Conservation (phyloP, 192 early-diverging fungal species). For the Irineochytrium annulatum region DNA sequence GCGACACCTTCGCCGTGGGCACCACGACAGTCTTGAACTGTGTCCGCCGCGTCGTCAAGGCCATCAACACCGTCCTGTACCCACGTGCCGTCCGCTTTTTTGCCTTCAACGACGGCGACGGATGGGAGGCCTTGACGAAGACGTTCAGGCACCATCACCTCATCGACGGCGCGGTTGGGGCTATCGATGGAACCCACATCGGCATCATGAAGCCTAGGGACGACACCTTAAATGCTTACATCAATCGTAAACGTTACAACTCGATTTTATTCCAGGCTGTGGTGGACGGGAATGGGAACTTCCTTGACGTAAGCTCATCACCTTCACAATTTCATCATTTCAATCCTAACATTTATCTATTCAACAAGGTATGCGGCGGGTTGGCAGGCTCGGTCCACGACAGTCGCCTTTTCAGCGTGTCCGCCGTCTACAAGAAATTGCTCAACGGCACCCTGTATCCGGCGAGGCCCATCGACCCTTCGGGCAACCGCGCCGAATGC, state of each 20-base stretch:
- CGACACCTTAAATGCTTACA: slow-evolving; percentile 1
- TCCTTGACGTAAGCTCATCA: not conserved
- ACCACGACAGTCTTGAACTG: not conserved
- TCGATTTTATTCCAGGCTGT: slow-evolving; percentile 4
- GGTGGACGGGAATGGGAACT: slow-evolving; percentile 6
- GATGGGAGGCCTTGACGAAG: too few species aligned
- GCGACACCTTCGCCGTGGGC: not conserved
- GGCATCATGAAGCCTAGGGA: not conserved
- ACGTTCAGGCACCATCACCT: too few species aligned
- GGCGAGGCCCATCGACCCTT: too few species aligned
- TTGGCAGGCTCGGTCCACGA: slow-evolving; percentile 5
- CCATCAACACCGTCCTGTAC: not conserved
- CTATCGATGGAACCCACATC: slow-evolving; percentile 8
- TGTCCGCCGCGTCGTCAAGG: not conserved
- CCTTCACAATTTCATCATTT: not conserved
- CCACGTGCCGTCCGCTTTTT: not conserved
- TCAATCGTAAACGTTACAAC: slow-evolving; percentile 7
- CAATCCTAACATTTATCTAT: not conserved
- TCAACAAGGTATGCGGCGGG: not conserved
- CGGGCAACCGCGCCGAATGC: too few species aligned
- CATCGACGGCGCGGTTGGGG: too few species aligned
- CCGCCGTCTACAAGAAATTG: not conserved
- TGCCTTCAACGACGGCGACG: too few species aligned
- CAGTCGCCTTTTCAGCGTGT: not conserved
- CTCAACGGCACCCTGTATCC: not conserved